Conservation (phyloP, 2,329 filamentous ascomycete genomes). For the Amauroascus verrucosus region DNA sequence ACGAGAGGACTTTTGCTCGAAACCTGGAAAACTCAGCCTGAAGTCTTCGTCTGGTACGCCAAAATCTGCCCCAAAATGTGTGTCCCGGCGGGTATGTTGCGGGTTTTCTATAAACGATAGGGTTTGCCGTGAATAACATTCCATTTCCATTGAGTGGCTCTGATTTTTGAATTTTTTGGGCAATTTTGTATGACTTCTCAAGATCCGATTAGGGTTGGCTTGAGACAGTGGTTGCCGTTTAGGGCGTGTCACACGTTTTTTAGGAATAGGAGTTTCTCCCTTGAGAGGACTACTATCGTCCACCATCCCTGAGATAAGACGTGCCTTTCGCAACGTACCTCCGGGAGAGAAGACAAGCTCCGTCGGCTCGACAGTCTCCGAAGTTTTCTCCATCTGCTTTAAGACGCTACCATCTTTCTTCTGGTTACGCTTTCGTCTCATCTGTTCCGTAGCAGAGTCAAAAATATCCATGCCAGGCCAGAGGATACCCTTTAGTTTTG, state of each 20-base stretch:
- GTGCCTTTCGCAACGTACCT: constrained; percentile 35
- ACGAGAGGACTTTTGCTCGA: constrained; percentile 23
- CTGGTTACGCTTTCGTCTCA: constrained; percentile 42
- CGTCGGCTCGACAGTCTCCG: constrained; percentile 36
- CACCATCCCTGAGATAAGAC: constrained; percentile 40
- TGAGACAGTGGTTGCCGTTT: constrained; percentile 23
- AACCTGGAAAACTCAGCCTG: constrained; percentile 24
- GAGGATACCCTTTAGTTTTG: constrained; percentile 38
- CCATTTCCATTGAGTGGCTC: constrained; percentile 10
- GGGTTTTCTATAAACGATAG: constrained; percentile 20
- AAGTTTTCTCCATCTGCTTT: constrained; percentile 39
- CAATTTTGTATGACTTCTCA: constrained; percentile 23
- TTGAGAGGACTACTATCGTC: constrained; percentile 40
- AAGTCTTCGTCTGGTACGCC: constrained; percentile 27
- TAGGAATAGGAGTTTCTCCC: constrained; percentile 37
- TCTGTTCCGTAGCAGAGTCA: constrained; percentile 41
- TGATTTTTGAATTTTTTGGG: constrained; percentile 17
- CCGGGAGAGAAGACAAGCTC: constrained; percentile 40
- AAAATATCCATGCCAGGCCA: constrained; percentile 46
- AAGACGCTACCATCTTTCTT: constrained; percentile 41
- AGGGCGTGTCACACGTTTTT: constrained; percentile 25
- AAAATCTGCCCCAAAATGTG: constrained; percentile 18
- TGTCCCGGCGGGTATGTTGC: constrained; percentile 16
- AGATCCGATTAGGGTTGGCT: constrained; percentile 26
- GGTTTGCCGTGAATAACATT: constrained; percentile 16